Conservation (phyloP, 768 basidiomycete species). For the Trametes coccinea region DNA sequence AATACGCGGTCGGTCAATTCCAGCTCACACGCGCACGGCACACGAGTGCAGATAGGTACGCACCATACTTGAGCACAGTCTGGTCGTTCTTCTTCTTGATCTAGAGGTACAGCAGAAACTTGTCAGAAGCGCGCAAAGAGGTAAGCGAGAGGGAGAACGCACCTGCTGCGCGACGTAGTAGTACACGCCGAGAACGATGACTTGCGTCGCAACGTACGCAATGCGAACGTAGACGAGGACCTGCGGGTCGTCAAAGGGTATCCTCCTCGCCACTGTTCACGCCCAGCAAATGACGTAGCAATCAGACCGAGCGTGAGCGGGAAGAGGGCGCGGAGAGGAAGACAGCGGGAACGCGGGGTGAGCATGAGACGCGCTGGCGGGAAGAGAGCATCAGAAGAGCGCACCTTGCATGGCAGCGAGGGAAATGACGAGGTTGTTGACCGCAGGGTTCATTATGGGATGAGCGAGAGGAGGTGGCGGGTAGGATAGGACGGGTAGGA, state of each 20-base stretch:
- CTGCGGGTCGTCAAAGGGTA: slow-evolving; percentile 87
- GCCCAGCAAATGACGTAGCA: background rate
- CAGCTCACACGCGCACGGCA: background rate
- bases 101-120: slow-evolving; percentile 39
- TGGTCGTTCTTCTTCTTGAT: slow-evolving; percentile 95
- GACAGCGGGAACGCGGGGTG: slow-evolving; percentile 2
- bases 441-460: slow-evolving; percentile 65
- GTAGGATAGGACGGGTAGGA: background rate
- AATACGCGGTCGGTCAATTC: background rate
- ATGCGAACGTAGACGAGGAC: slow-evolving; percentile 81
- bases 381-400: slow-evolving; percentile 14
- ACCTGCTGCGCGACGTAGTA: slow-evolving; percentile 80
- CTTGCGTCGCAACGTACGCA: slow-evolving; percentile 77
- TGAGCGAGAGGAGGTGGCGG: background rate
- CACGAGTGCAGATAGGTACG: slow-evolving; percentile 28
- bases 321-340: background rate
- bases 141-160: slow-evolving; percentile 25
- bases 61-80: slow-evolving; percentile 94
- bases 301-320: background rate
- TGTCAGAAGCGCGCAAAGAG: background rate
- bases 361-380: slow-evolving; percentile 8
- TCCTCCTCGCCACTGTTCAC: slow-evolving; percentile 77
- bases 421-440: slow-evolving; percentile 85
- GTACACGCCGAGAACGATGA: slow-evolving; percentile 70
- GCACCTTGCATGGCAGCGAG: slow-evolving; percentile 91